These are phyloP conservation scores for Cudoniella acicularis DNA, from an alignment of 495 filamentous ascomycete species.

Conservation along the genomic window DNA sequence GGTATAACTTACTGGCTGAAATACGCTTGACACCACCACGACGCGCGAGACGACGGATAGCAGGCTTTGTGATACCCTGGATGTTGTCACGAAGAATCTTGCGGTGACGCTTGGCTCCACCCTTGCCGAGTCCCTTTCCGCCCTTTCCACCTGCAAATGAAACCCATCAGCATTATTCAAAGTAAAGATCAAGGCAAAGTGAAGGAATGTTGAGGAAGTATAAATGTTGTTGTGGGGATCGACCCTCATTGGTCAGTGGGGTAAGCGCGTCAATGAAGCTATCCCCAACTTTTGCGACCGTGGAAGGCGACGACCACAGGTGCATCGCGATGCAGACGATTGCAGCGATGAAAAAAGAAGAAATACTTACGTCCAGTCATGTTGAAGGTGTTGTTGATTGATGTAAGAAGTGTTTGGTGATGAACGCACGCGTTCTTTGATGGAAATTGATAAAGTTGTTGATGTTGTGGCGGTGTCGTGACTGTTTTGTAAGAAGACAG, in stretches of 20 bases:
- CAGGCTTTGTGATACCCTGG: slow-evolving; percentile 99
- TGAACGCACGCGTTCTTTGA: slow-evolving; percentile 25
- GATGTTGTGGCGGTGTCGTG: slow-evolving; percentile 2
- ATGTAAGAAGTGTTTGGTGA: slow-evolving; percentile 22
- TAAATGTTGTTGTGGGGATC: slow-evolving; percentile 6
- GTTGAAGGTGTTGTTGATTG: slow-evolving; percentile 20
- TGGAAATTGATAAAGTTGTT: slow-evolving; percentile 21
- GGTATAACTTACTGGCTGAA: slow-evolving; percentile 59
- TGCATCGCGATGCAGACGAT: slow-evolving; percentile 13
- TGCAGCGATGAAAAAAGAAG: neutral
- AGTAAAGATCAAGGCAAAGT: too few species aligned
- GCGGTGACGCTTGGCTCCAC: slow-evolving; percentile 88
- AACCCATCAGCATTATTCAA: slow-evolving; percentile 20
- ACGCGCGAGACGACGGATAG: slow-evolving; percentile 99
- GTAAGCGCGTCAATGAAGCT: slow-evolving; percentile 8
- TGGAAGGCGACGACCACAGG: slow-evolving; percentile 13
- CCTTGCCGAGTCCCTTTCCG: slow-evolving; percentile 91
- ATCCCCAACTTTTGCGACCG: slow-evolving; percentile 18
- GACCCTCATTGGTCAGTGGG: slow-evolving; percentile 17
- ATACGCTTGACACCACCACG: slow-evolving; percentile 99
- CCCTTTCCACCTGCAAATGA: slow-evolving; percentile 75
- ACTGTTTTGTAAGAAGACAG: slow-evolving; percentile 5
- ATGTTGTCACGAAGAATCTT: slow-evolving; percentile 99
- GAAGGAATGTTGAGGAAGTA: slow-evolving; percentile 9
- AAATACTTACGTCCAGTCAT: slow-evolving; percentile 31